A percentile compares a stretch with the other conserved stretches of the same genome.
These are phyloP conservation scores for Penicilliopsis zonata DNA, from an alignment of 495 filamentous ascomycete species.

Conservation along the genomic window DNA sequence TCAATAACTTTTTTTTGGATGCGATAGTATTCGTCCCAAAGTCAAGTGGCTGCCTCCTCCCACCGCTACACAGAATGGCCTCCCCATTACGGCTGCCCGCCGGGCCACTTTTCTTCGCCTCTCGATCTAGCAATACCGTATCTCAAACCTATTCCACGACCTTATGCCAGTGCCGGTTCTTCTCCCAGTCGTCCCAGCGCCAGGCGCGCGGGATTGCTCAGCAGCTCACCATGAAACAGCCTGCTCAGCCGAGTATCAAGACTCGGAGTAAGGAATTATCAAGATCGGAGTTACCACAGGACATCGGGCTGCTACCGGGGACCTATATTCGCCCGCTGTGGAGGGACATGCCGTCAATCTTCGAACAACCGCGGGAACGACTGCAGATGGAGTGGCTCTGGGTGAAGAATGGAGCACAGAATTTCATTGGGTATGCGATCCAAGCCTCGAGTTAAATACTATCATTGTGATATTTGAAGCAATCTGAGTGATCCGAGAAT, in stretches of 20 bases:
- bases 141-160: conserved; percentile 6
- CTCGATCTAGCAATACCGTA: conserved; percentile 5
- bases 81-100: conserved; percentile 20
- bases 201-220: conserved; percentile 13
- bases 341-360: conserved; percentile 42
- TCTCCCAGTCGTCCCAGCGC: conserved; percentile 22
- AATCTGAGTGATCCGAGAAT: too few species aligned
- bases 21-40: not conserved
- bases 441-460: too few species aligned
- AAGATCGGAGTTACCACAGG: conserved; percentile 24
- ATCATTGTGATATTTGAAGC: too few species aligned
- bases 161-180: conserved; percentile 22
- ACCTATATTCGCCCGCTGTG: conserved; percentile 51
- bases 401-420: conserved; percentile 26
- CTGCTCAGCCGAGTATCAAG: conserved; percentile 31
- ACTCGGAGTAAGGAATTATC: conserved; percentile 15
- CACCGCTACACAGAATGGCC: conserved; percentile 18
- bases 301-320: conserved; percentile 42
- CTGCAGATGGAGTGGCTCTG: conserved; percentile 34
- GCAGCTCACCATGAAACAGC: conserved; percentile 11
- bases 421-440: conserved; percentile 32
- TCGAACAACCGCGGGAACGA: conserved; percentile 30
- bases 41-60: not conserved
- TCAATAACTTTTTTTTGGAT: not conserved
- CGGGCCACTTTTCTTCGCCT: conserved; percentile 11